These are phyloP conservation scores for Xylariales sp. DNA, from an alignment of 2,329 filamentous ascomycete species.

Conservation along the genomic window DNA sequence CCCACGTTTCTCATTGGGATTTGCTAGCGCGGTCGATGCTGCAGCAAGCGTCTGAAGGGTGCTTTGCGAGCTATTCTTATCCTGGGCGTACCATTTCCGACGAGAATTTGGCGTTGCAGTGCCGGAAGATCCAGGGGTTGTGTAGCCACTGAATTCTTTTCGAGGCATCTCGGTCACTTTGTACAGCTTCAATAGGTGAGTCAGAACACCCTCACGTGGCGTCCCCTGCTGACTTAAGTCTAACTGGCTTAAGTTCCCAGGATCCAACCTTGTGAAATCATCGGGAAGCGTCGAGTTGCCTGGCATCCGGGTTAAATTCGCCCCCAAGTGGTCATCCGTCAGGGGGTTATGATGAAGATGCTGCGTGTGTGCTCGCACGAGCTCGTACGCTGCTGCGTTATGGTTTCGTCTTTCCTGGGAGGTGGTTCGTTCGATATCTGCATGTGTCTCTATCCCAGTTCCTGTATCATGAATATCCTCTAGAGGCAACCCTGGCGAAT, in stretches of 20 bases:
- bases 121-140: conserved; percentile 34
- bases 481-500: neutral
- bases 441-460: conserved; percentile 8
- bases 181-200: conserved; percentile 43
- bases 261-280: too few relatives aligned
- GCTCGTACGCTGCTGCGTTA: conserved; percentile 35
- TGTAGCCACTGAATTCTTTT: conserved; percentile 18
- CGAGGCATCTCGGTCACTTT: conserved; percentile 25
- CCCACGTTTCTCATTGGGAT: conserved; percentile 16
- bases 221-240: too few relatives aligned
- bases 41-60: conserved; percentile 42
- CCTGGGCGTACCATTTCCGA: conserved; percentile 41
- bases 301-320: neutral
- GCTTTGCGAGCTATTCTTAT: conserved; percentile 39
- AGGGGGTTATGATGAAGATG: conserved; percentile 18
- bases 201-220: conserved; percentile 38
- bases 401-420: conserved; percentile 22
- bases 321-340: too few relatives aligned
- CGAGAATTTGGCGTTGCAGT: conserved; percentile 29
- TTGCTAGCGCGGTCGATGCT: conserved; percentile 31
- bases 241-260: too few relatives aligned
- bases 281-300: neutral
- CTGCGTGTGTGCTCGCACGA: conserved; percentile 38
- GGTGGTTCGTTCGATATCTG: conserved; percentile 10
- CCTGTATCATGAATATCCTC: neutral